Percentiles rank a stretch among this genome's conserved stretches.
phyloP scores from a whole-genome alignment of 2,329 filamentous ascomycete genomes.

The Fusarium sp. region DNA sequence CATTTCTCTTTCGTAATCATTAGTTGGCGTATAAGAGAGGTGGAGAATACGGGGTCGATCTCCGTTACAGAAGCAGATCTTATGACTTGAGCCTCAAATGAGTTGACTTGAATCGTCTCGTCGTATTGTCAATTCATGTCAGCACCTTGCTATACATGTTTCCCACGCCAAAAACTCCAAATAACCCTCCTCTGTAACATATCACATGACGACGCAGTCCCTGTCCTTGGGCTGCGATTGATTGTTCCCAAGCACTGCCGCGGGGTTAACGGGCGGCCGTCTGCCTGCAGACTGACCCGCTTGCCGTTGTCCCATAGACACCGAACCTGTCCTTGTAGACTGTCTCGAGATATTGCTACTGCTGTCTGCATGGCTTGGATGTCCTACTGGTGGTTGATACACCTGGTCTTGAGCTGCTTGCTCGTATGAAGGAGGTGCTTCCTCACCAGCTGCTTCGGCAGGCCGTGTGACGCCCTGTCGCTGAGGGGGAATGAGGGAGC shows the following conservation, averaged over 20 bases:
- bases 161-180: background rate
- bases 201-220: constrained; percentile 36
- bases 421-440: constrained; percentile 69
- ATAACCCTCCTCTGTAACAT: background rate
- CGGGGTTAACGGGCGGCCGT: constrained; percentile 40
- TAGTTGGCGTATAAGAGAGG: background rate
- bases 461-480: constrained; percentile 51
- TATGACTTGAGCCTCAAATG: background rate
- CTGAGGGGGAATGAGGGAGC: constrained; percentile 56
- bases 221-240: constrained; percentile 23
- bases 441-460: constrained; percentile 57
- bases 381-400: constrained; percentile 64
- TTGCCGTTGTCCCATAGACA: constrained; percentile 33
- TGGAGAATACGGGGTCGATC: background rate
- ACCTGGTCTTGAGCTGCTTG: constrained; percentile 64
- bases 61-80: background rate
- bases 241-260: constrained; percentile 33
- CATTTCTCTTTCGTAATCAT: background rate
- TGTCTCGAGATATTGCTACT: constrained; percentile 37
- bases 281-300: constrained; percentile 35
- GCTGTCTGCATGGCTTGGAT: constrained; percentile 62
- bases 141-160: background rate
- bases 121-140: background rate
- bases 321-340: constrained; percentile 32
- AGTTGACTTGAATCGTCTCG: no score